Percentiles rank a stretch among this genome's conserved stretches.
These are phyloP conservation scores for Pyrrhoderma noxium DNA, from an alignment of 1,284 basidiomycete species.

Conservation along the genomic window DNA sequence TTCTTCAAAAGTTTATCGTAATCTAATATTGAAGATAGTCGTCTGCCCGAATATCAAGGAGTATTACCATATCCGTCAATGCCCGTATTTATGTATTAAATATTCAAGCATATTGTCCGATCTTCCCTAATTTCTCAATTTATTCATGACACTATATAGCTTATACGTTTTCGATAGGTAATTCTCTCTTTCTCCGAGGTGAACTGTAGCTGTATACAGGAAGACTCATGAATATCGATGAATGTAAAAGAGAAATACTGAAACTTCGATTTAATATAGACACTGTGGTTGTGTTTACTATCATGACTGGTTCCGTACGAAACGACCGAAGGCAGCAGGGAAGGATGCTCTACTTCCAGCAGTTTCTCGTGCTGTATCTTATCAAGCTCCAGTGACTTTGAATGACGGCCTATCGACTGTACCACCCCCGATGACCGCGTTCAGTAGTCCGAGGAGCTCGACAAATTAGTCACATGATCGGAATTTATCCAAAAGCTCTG, in stretches of 20 bases:
- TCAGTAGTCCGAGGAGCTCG: conserved; percentile 53
- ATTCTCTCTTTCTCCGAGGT: background rate
- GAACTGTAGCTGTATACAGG: too few species aligned
- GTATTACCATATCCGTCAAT: background rate
- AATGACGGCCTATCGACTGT: conserved; percentile 24
- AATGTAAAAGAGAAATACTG: too few species aligned
- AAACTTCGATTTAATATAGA: conserved; percentile 43
- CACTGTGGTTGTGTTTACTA: conserved; percentile 90
- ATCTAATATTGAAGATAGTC: too few species aligned
- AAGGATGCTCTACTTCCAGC: conserved; percentile 68
- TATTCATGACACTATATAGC: conserved; percentile 11
- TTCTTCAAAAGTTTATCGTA: too few species aligned
- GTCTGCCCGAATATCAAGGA: background rate
- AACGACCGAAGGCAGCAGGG: conserved; percentile 60
- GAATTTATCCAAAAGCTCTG: too few species aligned
- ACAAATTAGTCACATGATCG: too few species aligned
- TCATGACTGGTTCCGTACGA: conserved; percentile 86
- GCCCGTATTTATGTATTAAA: background rate
- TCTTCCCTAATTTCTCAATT: background rate
- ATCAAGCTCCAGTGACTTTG: conserved; percentile 29
- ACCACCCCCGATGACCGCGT: conserved; percentile 30
- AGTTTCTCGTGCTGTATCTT: conserved; percentile 58
- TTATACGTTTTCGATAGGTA: conserved; percentile 13
- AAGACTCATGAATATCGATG: too few species aligned
- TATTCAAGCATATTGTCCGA: background rate